Evolutionary conservation across 2,329 filamentous ascomycete genomes (phyloP), one percentile per base, ranked within the genome.

Genomic region (Trichoderma sp.): DNA sequence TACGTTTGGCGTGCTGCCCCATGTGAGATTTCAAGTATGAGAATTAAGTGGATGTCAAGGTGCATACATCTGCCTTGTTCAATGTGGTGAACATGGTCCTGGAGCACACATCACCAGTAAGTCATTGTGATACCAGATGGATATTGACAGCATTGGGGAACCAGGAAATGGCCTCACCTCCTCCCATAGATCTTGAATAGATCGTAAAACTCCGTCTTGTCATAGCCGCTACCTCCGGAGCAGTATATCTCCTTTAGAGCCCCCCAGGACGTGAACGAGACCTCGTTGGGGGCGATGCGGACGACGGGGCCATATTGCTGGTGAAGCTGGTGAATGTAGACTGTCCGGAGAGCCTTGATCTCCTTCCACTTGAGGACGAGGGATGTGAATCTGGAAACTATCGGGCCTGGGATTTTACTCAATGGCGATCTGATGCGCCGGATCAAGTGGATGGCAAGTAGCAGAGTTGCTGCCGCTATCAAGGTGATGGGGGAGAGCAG

Each of bases 171-270:
- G 4, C n/a, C 79, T 67, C 74, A 86, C 85, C 85, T 84, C 69
- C 82, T 81, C 12, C 83, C 84, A 70, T 86, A 89, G 4, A 88
- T 80, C 67, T 74, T 83, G 70, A 90, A 90, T 19, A 90, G 75
- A 69, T 87, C 78, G 72, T 90, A 90, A 71, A 89, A 89, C 67
- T 86, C 84, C 0, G 86, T 88, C 78, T 89, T 90, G 73, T 90
- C 86, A 73, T 86, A 90, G 27, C 87, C 87, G 72, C 86, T 89
- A 4, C 87, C 87, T 0, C 84, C 83, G 0, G 84, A 85, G 70
- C 83, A 83, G 75, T 90, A 90, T 54, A 89, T 89, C 76, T 89
- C 85, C 73, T 86, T 89, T 63, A 89, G 76, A 0, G 84, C 87
- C 9, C 81, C 79, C 9, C 80, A 76, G 2, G 85, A 87, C 0